These are phyloP conservation scores for Boletus rufocinnamomeus DNA, from an alignment of 768 basidiomycete species.

Conservation along the genomic window DNA sequence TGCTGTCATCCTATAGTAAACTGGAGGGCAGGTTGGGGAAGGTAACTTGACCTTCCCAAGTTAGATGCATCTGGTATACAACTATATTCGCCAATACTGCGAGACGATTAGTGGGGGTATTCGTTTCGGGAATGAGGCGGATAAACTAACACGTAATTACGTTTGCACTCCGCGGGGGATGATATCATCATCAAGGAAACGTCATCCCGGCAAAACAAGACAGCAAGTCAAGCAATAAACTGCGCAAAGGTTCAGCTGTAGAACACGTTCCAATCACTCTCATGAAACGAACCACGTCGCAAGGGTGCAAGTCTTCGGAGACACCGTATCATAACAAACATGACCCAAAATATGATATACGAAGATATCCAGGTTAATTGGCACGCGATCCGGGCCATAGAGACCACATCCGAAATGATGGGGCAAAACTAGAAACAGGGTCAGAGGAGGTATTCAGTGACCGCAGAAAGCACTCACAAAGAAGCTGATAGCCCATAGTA, in stretches of 20 bases:
- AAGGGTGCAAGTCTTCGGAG: slow-evolving; percentile 7
- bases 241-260: slow-evolving; percentile 6
- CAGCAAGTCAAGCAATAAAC: background rate
- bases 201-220: slow-evolving; percentile 9
- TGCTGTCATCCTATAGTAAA: background rate
- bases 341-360: slow-evolving; percentile 12
- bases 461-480: slow-evolving; percentile 17
- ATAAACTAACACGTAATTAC: background rate
- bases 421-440: slow-evolving; percentile 19
- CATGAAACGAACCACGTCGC: slow-evolving; percentile 10
- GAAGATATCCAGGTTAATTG: slow-evolving; percentile 20
- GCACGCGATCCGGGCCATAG: slow-evolving; percentile 14
- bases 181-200: background rate
- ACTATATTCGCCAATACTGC: slow-evolving; percentile 11
- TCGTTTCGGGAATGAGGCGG: background rate
- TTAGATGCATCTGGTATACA: background rate
- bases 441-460: background rate
- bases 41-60: background rate
- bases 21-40: background rate
- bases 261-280: background rate
- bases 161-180: background rate
- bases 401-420: slow-evolving; percentile 24
- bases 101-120: background rate
- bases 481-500: slow-evolving; percentile 24
- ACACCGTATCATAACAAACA: slow-evolving; percentile 4